phyloP scores from a whole-genome alignment of 495 filamentous ascomycete genomes.

The Penicillium atrosanguineum region DNA sequence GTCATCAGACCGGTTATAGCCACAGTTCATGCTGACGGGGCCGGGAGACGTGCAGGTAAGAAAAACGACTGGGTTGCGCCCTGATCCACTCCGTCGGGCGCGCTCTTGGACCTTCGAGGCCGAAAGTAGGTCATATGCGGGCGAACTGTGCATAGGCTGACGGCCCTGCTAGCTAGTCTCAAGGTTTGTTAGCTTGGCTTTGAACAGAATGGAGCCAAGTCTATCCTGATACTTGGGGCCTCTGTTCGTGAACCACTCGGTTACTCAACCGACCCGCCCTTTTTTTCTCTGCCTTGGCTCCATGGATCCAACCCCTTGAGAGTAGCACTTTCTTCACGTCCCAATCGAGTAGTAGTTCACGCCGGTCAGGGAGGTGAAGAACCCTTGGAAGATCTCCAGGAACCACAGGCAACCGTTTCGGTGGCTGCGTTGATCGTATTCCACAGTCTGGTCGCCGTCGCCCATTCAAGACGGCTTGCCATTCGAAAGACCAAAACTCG shows the following conservation, averaged over 20 bases:
- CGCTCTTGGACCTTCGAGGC: slow-evolving; percentile 22
- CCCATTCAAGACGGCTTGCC: neutral
- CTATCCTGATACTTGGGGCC: slow-evolving; percentile 19
- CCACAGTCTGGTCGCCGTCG: no score
- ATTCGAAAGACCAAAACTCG: neutral
- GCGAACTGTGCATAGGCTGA: slow-evolving; percentile 21
- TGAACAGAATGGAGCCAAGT: slow-evolving; percentile 13
- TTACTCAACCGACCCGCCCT: slow-evolving; percentile 21
- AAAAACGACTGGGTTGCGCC: slow-evolving; percentile 9
- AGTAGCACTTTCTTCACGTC: slow-evolving; percentile 1
- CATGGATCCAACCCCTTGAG: slow-evolving; percentile 2
- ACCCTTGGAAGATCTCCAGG: neutral
- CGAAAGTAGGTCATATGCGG: slow-evolving; percentile 22
- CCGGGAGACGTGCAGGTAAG: neutral
- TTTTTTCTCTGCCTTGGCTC: slow-evolving; percentile 11
- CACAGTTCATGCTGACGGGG: slow-evolving; percentile 8
- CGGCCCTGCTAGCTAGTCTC: slow-evolving; percentile 18
- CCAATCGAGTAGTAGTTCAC: slow-evolving; percentile 11
- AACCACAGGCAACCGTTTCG: neutral
- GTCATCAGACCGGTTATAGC: slow-evolving; percentile 4
- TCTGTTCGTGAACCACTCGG: slow-evolving; percentile 22
- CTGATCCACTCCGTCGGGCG: slow-evolving; percentile 29
- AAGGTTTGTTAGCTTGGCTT: slow-evolving; percentile 25
- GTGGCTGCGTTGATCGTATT: neutral
- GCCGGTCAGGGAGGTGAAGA: slow-evolving; percentile 4